phyloP scores from a whole-genome alignment of 345 rosid species.

The Hibiscus mutabilis region DNA sequence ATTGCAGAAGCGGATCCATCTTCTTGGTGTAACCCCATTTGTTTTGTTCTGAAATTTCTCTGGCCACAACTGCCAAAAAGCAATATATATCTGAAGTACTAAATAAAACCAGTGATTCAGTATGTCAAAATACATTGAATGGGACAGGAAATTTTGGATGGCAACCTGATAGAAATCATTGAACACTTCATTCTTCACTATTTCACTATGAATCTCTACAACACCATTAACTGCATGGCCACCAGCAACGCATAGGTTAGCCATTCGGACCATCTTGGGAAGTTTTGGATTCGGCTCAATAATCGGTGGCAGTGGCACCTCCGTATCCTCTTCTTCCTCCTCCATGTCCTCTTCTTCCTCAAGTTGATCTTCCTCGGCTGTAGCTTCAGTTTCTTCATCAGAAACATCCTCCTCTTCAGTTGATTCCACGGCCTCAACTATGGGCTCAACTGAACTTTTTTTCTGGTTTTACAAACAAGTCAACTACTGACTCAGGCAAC shows the following conservation, averaged over 20 bases:
- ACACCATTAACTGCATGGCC: conserved; percentile 69
- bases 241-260: conserved; percentile 55
- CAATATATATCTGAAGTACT: not conserved
- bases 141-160: not conserved
- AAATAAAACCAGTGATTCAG: not conserved
- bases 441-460: conserved; percentile 12
- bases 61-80: conserved; percentile 55
- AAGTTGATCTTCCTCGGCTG: not conserved
- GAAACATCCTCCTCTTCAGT: conserved; percentile 23
- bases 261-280: conserved; percentile 54
- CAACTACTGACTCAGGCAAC: conserved; percentile 50
- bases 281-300: conserved; percentile 29
- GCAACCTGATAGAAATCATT: conserved; percentile 52
- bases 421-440: conserved; percentile 12
- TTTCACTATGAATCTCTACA: conserved; percentile 75
- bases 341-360: conserved; percentile 18
- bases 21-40: conserved; percentile 73
- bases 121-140: not conserved
- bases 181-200: conserved; percentile 62
- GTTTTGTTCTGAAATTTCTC: conserved; percentile 71
- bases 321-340: conserved; percentile 9
- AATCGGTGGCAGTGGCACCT: conserved; percentile 17
- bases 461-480: conserved; percentile 48
- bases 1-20: conserved; percentile 75
- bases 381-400: conserved; percentile 9